These are phyloP conservation scores for Calonectria fujianensis DNA, from an alignment of 2,329 filamentous ascomycete genomes.

Conservation along the genomic window DNA sequence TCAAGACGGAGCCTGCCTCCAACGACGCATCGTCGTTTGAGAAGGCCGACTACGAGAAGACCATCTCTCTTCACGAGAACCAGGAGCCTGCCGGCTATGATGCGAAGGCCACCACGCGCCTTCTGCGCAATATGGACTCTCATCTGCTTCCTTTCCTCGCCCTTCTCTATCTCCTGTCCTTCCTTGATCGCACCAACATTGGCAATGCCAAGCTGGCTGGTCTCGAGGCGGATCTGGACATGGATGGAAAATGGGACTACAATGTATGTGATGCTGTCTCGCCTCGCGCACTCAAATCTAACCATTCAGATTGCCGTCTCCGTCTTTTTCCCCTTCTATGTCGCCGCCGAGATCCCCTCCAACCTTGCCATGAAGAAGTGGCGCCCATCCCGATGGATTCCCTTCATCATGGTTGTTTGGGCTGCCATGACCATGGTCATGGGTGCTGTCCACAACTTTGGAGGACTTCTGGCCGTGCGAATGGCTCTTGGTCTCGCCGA, in stretches of 20 bases:
- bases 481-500: conserved; percentile 70
- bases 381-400: conserved; percentile 71
- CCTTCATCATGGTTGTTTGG: conserved; percentile 74
- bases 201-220: conserved; percentile 78
- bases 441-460: conserved; percentile 71
- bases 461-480: conserved; percentile 69
- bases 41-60: conserved; percentile 55
- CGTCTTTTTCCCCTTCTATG: conserved; percentile 73
- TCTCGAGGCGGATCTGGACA: conserved; percentile 60
- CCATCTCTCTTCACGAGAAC: conserved; percentile 53
- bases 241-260: conserved; percentile 60
- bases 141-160: conserved; percentile 76
- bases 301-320: conserved; percentile 64
- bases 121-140: conserved; percentile 73
- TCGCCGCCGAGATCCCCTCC: conserved; percentile 72
- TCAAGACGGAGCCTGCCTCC: conserved; percentile 40
- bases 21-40: conserved; percentile 54
- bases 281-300: conserved; percentile 27
- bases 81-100: conserved; percentile 55
- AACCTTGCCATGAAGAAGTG: conserved; percentile 74
- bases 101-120: conserved; percentile 65
- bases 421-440: conserved; percentile 66
- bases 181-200: conserved; percentile 64
- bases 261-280: conserved; percentile 52
- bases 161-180: conserved; percentile 75